phyloP scores from a whole-genome alignment of 2,329 filamentous ascomycete genomes.

The Coniella vitis region DNA sequence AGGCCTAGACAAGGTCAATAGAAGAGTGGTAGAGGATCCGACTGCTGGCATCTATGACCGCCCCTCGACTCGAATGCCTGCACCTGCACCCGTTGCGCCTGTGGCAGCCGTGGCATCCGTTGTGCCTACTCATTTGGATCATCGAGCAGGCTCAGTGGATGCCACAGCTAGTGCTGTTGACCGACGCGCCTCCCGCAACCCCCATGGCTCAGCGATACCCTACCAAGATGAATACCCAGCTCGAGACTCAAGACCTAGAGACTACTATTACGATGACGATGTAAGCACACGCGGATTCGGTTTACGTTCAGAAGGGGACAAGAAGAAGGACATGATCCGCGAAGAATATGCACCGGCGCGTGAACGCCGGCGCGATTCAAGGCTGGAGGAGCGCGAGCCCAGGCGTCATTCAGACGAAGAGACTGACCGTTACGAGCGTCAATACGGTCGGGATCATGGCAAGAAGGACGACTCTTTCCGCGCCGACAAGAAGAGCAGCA shows the following conservation, averaged over 20 bases:
- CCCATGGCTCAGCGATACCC: slow-evolving; percentile 40
- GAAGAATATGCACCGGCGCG: slow-evolving; percentile 29
- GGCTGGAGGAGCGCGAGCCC: slow-evolving; percentile 20
- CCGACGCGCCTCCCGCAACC: slow-evolving; percentile 26
- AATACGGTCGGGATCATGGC: slow-evolving; percentile 8
- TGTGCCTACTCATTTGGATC: slow-evolving; percentile 20
- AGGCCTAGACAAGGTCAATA: slow-evolving; percentile 63
- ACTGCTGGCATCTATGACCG: slow-evolving; percentile 38
- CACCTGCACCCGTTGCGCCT: slow-evolving; percentile 38
- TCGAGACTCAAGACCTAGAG: slow-evolving; percentile 34
- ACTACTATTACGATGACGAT: slow-evolving; percentile 39
- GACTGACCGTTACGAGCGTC: slow-evolving; percentile 17
- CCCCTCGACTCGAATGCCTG: slow-evolving; percentile 38
- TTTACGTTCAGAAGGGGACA: slow-evolving; percentile 37
- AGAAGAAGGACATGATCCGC: slow-evolving; percentile 19
- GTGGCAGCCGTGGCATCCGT: slow-evolving; percentile 23
- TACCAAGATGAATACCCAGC: slow-evolving; percentile 43
- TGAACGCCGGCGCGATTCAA: slow-evolving; percentile 18
- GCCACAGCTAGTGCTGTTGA: slow-evolving; percentile 29
- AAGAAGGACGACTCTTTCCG: slow-evolving; percentile 14
- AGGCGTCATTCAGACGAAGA: slow-evolving; percentile 25
- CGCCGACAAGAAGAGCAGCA: slow-evolving; percentile 19
- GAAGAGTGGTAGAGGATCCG: slow-evolving; percentile 27
- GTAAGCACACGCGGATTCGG: slow-evolving; percentile 44
- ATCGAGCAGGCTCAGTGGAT: slow-evolving; percentile 27